Percentiles rank a stretch among this genome's conserved stretches.
phyloP scores from a whole-genome alignment of 2,329 filamentous ascomycete genomes.

The Remersonia thermophila region DNA sequence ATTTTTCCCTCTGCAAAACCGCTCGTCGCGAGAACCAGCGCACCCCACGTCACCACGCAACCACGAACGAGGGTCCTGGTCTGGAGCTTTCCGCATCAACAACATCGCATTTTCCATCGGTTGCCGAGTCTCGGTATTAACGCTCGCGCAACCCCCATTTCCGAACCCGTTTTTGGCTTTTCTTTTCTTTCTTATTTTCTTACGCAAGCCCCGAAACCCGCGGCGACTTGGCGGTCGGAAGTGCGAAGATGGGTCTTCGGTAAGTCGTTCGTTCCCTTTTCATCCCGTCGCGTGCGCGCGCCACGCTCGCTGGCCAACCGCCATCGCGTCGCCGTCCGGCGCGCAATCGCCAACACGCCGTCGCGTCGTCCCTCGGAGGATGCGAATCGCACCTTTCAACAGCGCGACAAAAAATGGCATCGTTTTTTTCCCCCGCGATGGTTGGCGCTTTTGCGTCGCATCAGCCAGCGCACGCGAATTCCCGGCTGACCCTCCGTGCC shows the following conservation, averaged over 20 bases:
- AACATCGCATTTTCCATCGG: constrained; percentile 14
- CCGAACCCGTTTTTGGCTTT: constrained; percentile 8
- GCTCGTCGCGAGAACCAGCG: constrained; percentile 7
- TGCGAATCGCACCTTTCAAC: background rate
- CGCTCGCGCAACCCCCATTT: constrained; percentile 7
- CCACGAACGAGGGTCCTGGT: constrained; percentile 13
- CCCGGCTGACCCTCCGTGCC: constrained; percentile 9
- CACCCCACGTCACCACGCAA: constrained; percentile 16
- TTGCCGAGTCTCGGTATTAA: constrained; percentile 14
- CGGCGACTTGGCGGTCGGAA: too few relatives aligned
- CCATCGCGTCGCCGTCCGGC: constrained; percentile 6
- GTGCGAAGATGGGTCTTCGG: constrained; percentile 20
- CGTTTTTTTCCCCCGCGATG: too few relatives aligned
- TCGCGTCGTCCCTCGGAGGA: constrained; percentile 3
- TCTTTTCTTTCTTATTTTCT: constrained; percentile 8
- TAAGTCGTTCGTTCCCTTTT: constrained; percentile 9
- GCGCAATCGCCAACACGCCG: background rate
- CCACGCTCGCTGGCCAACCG: constrained; percentile 11
- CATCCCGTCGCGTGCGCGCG: constrained; percentile 8
- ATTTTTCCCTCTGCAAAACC: constrained; percentile 11
- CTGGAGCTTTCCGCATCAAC: constrained; percentile 13
- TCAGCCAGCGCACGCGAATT: background rate
- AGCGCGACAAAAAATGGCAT: too few relatives aligned
- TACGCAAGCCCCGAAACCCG: background rate
- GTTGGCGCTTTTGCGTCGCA: background rate